phyloP scores from a whole-genome alignment of 805 yeast genomes.

The Lipomyces japonicus region DNA sequence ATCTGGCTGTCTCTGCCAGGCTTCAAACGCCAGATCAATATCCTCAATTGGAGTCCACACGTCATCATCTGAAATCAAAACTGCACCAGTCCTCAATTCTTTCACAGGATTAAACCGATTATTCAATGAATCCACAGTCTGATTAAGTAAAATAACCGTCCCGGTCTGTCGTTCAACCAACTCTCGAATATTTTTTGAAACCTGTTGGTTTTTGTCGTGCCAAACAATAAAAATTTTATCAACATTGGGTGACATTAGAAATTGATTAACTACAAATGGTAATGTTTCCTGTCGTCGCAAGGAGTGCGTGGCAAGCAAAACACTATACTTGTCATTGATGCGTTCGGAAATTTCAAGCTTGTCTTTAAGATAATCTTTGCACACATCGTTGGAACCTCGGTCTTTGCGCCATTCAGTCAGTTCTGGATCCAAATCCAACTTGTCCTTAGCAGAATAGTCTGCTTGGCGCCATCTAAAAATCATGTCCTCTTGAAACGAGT shows the following conservation, averaged over 20 bases:
- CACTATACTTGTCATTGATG: constrained; percentile 21
- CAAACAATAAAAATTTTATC: constrained; percentile 26
- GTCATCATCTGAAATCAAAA: constrained; percentile 26
- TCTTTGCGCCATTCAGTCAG: constrained; percentile 19
- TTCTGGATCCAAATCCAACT: constrained; percentile 17
- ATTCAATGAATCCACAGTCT: constrained; percentile 25
- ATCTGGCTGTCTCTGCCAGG: constrained; percentile 27
- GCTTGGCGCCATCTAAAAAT: constrained; percentile 21
- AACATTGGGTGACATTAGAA: constrained; percentile 17
- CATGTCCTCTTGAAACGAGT: constrained; percentile 22
- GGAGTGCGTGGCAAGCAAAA: constrained; percentile 25
- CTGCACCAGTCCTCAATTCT: constrained; percentile 22
- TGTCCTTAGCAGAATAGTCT: constrained; percentile 15
- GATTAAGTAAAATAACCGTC: constrained; percentile 18
- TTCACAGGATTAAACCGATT: constrained; percentile 26
- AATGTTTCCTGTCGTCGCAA: constrained; percentile 25
- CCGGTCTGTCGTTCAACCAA: constrained; percentile 13
- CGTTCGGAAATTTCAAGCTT: constrained; percentile 17
- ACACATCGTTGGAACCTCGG: constrained; percentile 22
- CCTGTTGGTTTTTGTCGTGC: constrained; percentile 23
- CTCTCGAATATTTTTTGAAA: constrained; percentile 17
- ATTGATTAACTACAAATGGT: constrained; percentile 25
- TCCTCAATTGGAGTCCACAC: constrained; percentile 28
- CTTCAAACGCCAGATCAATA: constrained; percentile 25
- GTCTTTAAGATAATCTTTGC: constrained; percentile 16